These are phyloP conservation scores for Forsythia suspensa DNA, from an alignment of 257 asterid genomes.

Conservation along the genomic window DNA sequence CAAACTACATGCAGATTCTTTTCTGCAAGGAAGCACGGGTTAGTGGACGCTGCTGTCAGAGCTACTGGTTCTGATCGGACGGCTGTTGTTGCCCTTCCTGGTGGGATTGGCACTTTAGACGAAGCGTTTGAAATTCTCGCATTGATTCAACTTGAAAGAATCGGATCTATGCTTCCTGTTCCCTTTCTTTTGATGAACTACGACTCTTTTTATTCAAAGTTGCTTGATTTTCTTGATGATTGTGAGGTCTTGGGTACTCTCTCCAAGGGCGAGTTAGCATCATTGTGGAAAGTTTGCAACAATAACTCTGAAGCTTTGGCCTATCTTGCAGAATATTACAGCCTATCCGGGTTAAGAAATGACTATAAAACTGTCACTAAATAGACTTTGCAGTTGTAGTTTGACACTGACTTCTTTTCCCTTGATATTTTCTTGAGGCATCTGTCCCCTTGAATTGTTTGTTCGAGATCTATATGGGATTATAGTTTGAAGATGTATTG, in stretches of 20 bases:
- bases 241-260: slow-evolving; percentile 81
- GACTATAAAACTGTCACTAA: slow-evolving; percentile 9
- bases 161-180: slow-evolving; percentile 68
- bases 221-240: slow-evolving; percentile 69
- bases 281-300: slow-evolving; percentile 76
- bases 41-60: slow-evolving; percentile 91
- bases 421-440: background rate
- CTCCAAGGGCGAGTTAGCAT: slow-evolving; percentile 64
- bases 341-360: slow-evolving; percentile 9
- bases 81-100: slow-evolving; percentile 82
- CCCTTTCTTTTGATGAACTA: slow-evolving; percentile 90
- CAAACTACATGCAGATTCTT: slow-evolving; percentile 60
- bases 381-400: background rate
- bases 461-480: background rate
- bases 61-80: slow-evolving; percentile 57
- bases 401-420: background rate
- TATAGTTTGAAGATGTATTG: background rate
- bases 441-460: background rate
- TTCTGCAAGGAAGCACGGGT: slow-evolving; percentile 92
- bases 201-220: slow-evolving; percentile 68
- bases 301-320: slow-evolving; percentile 74
- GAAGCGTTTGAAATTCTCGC: slow-evolving; percentile 87
- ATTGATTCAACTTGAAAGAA: slow-evolving; percentile 75
- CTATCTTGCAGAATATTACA: slow-evolving; percentile 64
- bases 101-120: slow-evolving; percentile 91